These are phyloP conservation scores for Raphanus hybrid DNA, from an alignment of 441 rosid species.

Conservation along the genomic window DNA sequence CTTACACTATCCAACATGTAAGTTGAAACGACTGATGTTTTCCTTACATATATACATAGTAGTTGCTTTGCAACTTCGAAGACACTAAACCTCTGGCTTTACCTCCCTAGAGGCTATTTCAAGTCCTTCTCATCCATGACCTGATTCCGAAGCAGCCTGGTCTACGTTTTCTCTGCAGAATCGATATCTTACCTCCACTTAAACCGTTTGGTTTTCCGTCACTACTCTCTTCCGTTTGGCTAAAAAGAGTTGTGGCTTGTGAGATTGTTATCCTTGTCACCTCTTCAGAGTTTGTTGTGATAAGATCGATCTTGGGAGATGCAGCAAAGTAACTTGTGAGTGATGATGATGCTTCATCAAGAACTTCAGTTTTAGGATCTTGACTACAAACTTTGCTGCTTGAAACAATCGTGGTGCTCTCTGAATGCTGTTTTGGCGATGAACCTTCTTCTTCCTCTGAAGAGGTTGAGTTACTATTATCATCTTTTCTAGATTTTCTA, in stretches of 20 bases:
- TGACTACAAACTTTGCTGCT: slow-evolving; percentile 42
- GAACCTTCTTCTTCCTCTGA: slow-evolving; percentile 25
- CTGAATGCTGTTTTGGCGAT: slow-evolving; percentile 29
- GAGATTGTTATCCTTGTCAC: slow-evolving; percentile 40
- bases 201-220: slow-evolving; percentile 37
- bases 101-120: background rate
- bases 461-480: slow-evolving; percentile 34
- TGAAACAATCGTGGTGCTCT: slow-evolving; percentile 29
- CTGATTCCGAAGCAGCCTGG: slow-evolving; percentile 54
- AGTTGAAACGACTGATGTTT: too few species aligned
- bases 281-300: slow-evolving; percentile 24
- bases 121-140: slow-evolving; percentile 16
- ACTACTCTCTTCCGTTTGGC: slow-evolving; percentile 23
- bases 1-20: too few species aligned
- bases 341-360: slow-evolving; percentile 41
- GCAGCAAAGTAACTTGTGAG: slow-evolving; percentile 48
- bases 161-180: slow-evolving; percentile 38
- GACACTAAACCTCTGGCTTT: too few species aligned
- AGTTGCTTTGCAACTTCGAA: background rate
- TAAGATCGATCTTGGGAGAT: slow-evolving; percentile 50
- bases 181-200: slow-evolving; percentile 35
- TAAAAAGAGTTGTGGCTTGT: slow-evolving; percentile 31
- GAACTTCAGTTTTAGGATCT: slow-evolving; percentile 37
- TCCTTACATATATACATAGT: background rate
- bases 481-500: slow-evolving; percentile 47